These are phyloP conservation scores for Boletus tomentosulus DNA, from an alignment of 768 basidiomycete species.

Conservation along the genomic window DNA sequence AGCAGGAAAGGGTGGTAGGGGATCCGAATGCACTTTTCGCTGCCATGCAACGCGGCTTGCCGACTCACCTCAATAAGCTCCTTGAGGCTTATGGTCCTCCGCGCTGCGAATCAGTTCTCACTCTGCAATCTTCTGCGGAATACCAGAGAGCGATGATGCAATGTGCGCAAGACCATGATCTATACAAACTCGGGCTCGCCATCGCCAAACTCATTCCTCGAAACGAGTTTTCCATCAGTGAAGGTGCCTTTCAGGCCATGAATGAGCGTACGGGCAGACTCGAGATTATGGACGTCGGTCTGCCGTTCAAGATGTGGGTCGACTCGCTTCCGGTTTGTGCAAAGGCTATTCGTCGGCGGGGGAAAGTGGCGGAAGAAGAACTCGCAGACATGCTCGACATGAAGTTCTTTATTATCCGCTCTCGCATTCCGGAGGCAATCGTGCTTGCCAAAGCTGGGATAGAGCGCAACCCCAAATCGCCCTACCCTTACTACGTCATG, in stretches of 20 bases:
- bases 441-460: constrained; percentile 41
- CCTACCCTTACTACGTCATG: constrained; percentile 60
- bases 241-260: constrained; percentile 47
- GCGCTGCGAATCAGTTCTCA: constrained; percentile 44
- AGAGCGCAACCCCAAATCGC: constrained; percentile 48
- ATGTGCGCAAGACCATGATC: constrained; percentile 41
- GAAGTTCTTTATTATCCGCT: constrained; percentile 49
- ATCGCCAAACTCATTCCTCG: constrained; percentile 47
- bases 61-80: constrained; percentile 41
- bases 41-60: constrained; percentile 42
- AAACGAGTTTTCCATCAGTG: constrained; percentile 55
- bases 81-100: constrained; percentile 45
- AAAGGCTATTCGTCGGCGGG: constrained; percentile 43
- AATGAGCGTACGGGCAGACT: constrained; percentile 39
- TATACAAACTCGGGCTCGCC: constrained; percentile 46
- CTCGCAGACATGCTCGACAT: constrained; percentile 62
- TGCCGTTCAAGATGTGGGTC: constrained; percentile 55
- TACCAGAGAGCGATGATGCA: constrained; percentile 53
- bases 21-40: constrained; percentile 47
- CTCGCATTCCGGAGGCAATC: constrained; percentile 45
- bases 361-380: constrained; percentile 41
- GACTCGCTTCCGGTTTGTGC: constrained; percentile 59
- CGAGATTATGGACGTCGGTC: constrained; percentile 41
- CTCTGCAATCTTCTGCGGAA: constrained; percentile 36
- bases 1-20: constrained; percentile 37